Evolutionary conservation across 2,329 filamentous ascomycete genomes (phyloP), one percentile per base, ranked within the genome.

Genomic region (Furcasterigmium sp.): DNA sequence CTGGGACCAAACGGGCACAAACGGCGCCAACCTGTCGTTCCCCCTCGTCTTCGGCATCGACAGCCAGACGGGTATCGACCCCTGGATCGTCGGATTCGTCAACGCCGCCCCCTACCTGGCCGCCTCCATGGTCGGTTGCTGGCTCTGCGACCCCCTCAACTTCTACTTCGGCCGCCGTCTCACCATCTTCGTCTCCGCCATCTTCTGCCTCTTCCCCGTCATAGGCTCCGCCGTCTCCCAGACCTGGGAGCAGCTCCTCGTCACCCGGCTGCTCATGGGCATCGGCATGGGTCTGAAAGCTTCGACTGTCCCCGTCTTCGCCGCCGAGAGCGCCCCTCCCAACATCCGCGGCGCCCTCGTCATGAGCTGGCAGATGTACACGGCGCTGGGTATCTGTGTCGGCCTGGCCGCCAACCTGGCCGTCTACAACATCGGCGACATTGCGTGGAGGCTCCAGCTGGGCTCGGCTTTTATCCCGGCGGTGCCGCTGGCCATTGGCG

Each of bases 251-350:
- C 78, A 87, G 54, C 76, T 90, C 51, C 74, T 93, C 46, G 72
- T 78, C 34, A 82, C 80, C 39, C 80, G 88, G 34, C 76, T 91
- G 48, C 70, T 86, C 11, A 75, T 91, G 47, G 88, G 88, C 9
- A 78, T 93, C 37, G 86, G 84, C 2, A 88, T 91, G 68, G 86
- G 86, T 21, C 74, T 84, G 14, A 90, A 90, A 57, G 80, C 81
- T 17, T 79, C 80, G 0, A 78, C 72, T 38, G 84, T 88, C 2
- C 86, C 87, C 0, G 82, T 91, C 21, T 91, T 87, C 53, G 82
- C 84, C 0, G 85, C 86, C 3, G 86, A 91, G 60, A 86, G 80
- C 44, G 77, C 82, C 0, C 85, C 85, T 0, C 80, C 84, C 2
- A 61, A 71, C 2, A 82, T 89, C 43, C 78, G 85, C 57, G 85